Conservation (phyloP, 1,284 basidiomycete genomes). For the Tilletia walkeri region DNA sequence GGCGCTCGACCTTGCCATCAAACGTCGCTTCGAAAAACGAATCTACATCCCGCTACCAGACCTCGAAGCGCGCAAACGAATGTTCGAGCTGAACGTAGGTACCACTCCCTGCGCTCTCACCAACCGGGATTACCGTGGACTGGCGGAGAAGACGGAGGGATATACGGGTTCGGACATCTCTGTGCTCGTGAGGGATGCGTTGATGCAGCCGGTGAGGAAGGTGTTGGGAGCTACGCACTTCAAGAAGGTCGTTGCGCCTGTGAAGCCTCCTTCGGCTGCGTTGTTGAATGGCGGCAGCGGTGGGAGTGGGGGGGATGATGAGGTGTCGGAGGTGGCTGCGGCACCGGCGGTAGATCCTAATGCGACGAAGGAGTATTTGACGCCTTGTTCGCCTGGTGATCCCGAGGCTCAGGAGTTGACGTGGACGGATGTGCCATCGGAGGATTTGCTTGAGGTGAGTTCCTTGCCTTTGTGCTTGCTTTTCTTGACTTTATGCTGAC, state of each 20-base stretch:
- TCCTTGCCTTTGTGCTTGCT: constrained; percentile 59
- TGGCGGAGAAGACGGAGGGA: constrained; percentile 85
- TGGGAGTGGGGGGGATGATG: constrained; percentile 3
- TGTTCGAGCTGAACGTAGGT: constrained; percentile 97
- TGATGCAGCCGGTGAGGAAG: constrained; percentile 98
- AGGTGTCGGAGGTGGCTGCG: constrained; percentile 11
- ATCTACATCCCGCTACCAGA: constrained; percentile 98
- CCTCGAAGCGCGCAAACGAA: constrained; percentile 82
- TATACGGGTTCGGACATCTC: constrained; percentile 96
- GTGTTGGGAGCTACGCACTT: constrained; percentile 95
- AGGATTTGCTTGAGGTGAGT: constrained; percentile 83
- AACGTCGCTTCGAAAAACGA: constrained; percentile 95
- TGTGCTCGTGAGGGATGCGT: constrained; percentile 88
- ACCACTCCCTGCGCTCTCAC: constrained; percentile 82
- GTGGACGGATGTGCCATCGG: constrained; percentile 89
- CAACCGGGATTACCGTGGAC: constrained; percentile 73
- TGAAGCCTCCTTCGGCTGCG: constrained; percentile 31
- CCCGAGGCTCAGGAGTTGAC: constrained; percentile 79
- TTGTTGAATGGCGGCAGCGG: constrained; percentile 24
- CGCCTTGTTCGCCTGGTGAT: constrained; percentile 93
- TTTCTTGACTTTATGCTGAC: not conserved
- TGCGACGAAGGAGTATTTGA: constrained; percentile 64
- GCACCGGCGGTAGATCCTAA: constrained; percentile 53
- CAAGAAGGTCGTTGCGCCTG: constrained; percentile 62
- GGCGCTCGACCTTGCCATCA: constrained; percentile 94